Evolutionary conservation across 345 rosid species (phyloP).

Genomic region (Brassica nigra): DNA sequence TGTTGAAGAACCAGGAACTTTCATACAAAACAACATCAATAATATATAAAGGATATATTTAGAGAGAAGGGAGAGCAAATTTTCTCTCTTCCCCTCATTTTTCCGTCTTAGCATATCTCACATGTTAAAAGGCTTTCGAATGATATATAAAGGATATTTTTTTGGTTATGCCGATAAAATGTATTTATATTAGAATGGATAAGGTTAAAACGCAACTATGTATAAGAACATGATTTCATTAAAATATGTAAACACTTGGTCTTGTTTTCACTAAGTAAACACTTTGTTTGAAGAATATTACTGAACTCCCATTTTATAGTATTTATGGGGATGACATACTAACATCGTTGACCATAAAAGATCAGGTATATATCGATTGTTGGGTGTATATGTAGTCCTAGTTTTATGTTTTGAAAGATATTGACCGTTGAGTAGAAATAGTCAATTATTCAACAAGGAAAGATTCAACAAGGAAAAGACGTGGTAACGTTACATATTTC

Average conservation of each 20-base stretch:
- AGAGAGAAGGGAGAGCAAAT: too few relatives aligned
- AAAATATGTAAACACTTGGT: neutral
- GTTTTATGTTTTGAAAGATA: too few relatives aligned
- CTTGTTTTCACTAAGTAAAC: neutral
- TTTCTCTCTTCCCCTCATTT: too few relatives aligned
- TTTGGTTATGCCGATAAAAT: too few relatives aligned
- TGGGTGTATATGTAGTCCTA: neutral
- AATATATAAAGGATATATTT: too few relatives aligned
- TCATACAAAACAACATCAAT: neutral
- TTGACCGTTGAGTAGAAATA: conserved; percentile 9
- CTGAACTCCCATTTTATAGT: neutral
- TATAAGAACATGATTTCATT: too few relatives aligned
- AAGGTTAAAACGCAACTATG: neutral
- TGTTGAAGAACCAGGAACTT: conserved; percentile 4
- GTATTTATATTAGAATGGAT: conserved; percentile 1
- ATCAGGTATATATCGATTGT: neutral
- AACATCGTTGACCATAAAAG: conserved; percentile 19
- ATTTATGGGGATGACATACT: neutral
- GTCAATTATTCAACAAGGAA: conserved; percentile 19
- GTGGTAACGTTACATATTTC: conserved; percentile 23
- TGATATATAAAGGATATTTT: too few relatives aligned
- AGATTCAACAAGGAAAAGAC: conserved; percentile 28
- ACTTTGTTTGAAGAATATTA: conserved; percentile 1
- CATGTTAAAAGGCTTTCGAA: too few relatives aligned
- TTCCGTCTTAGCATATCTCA: too few relatives aligned